Conservation (phyloP, 116 monocot genomes). For the Iris pallida region DNA sequence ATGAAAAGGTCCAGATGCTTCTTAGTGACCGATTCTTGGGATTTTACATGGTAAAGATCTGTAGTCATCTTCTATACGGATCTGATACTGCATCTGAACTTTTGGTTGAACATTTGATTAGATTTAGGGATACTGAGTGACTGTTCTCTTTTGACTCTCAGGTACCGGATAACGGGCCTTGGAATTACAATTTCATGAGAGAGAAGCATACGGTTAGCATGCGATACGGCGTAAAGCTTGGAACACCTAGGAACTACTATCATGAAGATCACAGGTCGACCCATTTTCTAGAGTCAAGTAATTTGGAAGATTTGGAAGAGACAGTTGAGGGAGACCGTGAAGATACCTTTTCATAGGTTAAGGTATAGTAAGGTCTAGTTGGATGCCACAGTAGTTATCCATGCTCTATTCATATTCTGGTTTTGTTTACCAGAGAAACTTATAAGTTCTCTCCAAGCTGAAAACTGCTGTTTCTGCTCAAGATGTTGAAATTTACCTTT, state of each 20-base stretch:
- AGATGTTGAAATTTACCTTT: too few relatives aligned
- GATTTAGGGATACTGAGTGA: not conserved
- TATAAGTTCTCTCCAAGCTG: too few relatives aligned
- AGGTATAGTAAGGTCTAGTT: not conserved
- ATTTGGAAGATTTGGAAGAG: slow-evolving; percentile 79
- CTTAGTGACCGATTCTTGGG: slow-evolving; percentile 89
- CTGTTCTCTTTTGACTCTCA: slow-evolving; percentile 8
- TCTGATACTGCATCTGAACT: not conserved
- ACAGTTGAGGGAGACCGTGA: slow-evolving; percentile 75
- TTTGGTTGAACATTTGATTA: not conserved
- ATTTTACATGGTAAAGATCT: slow-evolving; percentile 59
- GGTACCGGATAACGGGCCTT: slow-evolving; percentile 90
- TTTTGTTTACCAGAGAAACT: too few relatives aligned
- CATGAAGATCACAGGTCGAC: slow-evolving; percentile 96
- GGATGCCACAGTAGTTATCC: not conserved
- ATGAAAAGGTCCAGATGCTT: slow-evolving; percentile 94
- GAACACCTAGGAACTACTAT: slow-evolving; percentile 78
- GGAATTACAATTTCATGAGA: slow-evolving; percentile 99
- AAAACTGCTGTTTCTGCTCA: too few relatives aligned
- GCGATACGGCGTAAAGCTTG: slow-evolving; percentile 80
- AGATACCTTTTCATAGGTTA: slow-evolving; percentile 50
- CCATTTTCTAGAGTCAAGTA: slow-evolving; percentile 94
- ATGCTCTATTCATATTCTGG: too few relatives aligned
- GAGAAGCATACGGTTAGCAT: slow-evolving; percentile 91
- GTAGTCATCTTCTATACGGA: not conserved